Conservation (phyloP, 805 yeast genomes). For the Ogataea dorogensis region DNA sequence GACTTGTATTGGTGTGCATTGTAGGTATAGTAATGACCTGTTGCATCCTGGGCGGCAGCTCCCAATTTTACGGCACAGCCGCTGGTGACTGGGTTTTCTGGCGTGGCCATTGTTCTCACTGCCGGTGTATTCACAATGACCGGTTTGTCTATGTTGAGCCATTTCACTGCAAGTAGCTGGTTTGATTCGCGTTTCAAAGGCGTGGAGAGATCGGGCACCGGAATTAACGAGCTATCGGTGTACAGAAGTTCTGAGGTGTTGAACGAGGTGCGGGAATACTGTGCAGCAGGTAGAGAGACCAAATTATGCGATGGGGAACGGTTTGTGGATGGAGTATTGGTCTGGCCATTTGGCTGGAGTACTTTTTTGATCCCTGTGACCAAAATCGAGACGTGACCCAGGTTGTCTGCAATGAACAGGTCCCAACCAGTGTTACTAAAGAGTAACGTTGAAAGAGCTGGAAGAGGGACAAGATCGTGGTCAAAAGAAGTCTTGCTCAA, state of each 20-base stretch:
- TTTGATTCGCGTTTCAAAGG: conserved; percentile 22
- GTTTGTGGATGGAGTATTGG: conserved; percentile 24
- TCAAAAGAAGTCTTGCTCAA: conserved; percentile 23
- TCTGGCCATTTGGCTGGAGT: neutral
- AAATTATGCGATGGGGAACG: conserved; percentile 13
- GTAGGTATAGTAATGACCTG: conserved; percentile 44
- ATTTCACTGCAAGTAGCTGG: conserved; percentile 52
- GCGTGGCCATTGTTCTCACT: conserved; percentile 31
- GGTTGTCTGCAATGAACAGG: conserved; percentile 71
- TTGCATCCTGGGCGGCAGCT: conserved; percentile 35
- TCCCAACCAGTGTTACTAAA: conserved; percentile 85
- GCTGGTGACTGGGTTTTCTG: conserved; percentile 28
- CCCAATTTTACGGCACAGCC: conserved; percentile 38
- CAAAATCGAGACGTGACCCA: conserved; percentile 62
- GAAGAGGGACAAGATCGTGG: conserved; percentile 20
- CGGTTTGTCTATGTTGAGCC: conserved; percentile 75
- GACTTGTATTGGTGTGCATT: conserved; percentile 59
- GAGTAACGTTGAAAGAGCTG: conserved; percentile 41
- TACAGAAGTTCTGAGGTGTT: conserved; percentile 46
- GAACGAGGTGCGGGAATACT: conserved; percentile 38
- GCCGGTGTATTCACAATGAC: conserved; percentile 63
- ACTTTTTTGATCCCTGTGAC: conserved; percentile 48
- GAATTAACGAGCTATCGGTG: conserved; percentile 35
- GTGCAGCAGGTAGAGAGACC: conserved; percentile 27
- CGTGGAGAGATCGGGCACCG: conserved; percentile 28